Conservation (phyloP, 192 early-diverging fungal genomes). For the Coemansia sp. region DNA sequence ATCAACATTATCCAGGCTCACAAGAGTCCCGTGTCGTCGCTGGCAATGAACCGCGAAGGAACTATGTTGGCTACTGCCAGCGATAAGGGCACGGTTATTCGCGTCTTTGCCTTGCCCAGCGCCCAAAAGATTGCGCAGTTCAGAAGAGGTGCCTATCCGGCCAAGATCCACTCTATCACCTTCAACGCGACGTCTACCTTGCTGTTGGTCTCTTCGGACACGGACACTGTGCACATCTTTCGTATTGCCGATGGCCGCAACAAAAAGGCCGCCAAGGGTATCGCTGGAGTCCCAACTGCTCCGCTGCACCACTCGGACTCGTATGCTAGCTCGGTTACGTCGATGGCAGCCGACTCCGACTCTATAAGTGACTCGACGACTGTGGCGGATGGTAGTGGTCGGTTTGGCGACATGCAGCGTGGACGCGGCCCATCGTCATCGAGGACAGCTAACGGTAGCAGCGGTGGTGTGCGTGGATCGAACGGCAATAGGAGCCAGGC, state of each 20-base stretch:
- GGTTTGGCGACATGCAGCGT: slow-evolving; percentile 1
- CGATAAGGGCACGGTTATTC: slow-evolving; percentile 98
- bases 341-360: slow-evolving; percentile 23
- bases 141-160: slow-evolving; percentile 90
- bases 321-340: slow-evolving; percentile 38
- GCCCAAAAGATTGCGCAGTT: slow-evolving; percentile 91
- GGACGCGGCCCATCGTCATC: not conserved
- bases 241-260: slow-evolving; percentile 64
- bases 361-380: slow-evolving; percentile 19
- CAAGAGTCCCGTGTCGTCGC: slow-evolving; percentile 85
- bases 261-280: slow-evolving; percentile 17
- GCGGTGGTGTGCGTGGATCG: slow-evolving; percentile 3
- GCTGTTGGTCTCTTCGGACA: slow-evolving; percentile 75
- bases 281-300: not conserved
- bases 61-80: slow-evolving; percentile 92
- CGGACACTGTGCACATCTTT: slow-evolving; percentile 97
- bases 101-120: slow-evolving; percentile 88
- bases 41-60: slow-evolving; percentile 91
- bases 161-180: slow-evolving; percentile 88
- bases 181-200: slow-evolving; percentile 69
- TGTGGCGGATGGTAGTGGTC: slow-evolving; percentile 3
- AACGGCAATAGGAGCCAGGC: slow-evolving; percentile 43
- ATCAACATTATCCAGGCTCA: slow-evolving; percentile 96
- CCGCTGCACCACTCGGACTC: slow-evolving; percentile 27
- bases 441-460: slow-evolving; percentile 12